A percentile compares a stretch with the other conserved stretches of the same genome.
Conservation (phyloP, 345 rosid species). For the Lepidium aucheri region DNA sequence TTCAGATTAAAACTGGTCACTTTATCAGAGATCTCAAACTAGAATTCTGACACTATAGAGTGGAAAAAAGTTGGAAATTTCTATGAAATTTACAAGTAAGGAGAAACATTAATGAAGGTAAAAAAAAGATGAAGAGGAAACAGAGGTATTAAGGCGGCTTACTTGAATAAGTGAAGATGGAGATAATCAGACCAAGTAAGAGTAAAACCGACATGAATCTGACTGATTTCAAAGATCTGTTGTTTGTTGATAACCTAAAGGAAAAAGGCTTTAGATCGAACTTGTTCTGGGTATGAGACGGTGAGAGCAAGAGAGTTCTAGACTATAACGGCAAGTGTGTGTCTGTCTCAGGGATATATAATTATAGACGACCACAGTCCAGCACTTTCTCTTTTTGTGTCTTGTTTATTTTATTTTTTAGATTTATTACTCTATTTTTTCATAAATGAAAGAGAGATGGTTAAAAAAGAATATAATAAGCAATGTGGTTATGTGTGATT, state of each 20-base stretch:
- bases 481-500: background rate
- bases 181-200: constrained; percentile 43
- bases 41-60: no score
- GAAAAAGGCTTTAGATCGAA: constrained; percentile 3
- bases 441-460: no score
- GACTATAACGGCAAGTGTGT: constrained; percentile 19
- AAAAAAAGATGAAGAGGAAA: background rate
- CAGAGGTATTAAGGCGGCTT: constrained; percentile 29
- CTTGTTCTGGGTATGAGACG: constrained; percentile 2
- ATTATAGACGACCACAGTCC: constrained; percentile 19
- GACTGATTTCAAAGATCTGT: background rate
- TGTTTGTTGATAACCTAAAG: background rate
- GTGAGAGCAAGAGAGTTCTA: constrained; percentile 22
- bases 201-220: constrained; percentile 49
- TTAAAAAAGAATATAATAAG: no score
- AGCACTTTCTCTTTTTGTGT: background rate
- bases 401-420: background rate
- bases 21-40: background rate
- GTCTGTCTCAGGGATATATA: background rate
- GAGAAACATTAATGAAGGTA: background rate
- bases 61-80: no score
- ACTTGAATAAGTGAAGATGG: constrained; percentile 67
- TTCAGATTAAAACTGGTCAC: background rate
- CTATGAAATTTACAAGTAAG: no score
- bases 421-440: constrained; percentile 1